phyloP scores from a whole-genome alignment of 2,329 filamentous ascomycete genomes.

The Pseudogymnoascus sp. region DNA sequence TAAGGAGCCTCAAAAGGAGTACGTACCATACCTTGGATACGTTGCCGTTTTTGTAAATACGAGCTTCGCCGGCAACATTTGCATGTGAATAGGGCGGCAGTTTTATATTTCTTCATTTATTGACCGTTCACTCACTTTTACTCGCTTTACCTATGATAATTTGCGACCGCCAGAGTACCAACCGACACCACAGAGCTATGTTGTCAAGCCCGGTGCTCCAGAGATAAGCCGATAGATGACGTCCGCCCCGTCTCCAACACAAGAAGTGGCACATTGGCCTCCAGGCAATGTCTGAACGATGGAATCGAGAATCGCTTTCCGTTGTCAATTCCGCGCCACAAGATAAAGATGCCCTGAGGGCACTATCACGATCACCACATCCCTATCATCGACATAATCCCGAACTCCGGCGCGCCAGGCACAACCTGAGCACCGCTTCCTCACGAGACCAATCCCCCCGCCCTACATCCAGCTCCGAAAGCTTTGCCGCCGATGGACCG shows the following conservation, averaged over 20 bases:
- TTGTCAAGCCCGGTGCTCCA: background rate
- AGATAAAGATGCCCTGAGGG: constrained; percentile 21
- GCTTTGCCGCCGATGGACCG: background rate
- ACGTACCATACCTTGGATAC: constrained; percentile 4
- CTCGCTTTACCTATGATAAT: constrained; percentile 2
- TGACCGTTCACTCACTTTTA: background rate
- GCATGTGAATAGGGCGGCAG: background rate
- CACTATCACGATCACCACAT: constrained; percentile 51
- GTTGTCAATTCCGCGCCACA: constrained; percentile 18
- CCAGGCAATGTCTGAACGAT: constrained; percentile 3
- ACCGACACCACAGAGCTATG: background rate
- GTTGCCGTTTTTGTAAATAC: constrained; percentile 3
- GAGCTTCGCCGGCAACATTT: constrained; percentile 2
- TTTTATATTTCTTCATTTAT: background rate
- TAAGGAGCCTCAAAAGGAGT: constrained; percentile 1
- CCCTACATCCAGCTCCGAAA: constrained; percentile 23
- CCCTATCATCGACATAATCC: constrained; percentile 56
- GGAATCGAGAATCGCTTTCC: constrained; percentile 4
- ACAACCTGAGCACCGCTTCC: constrained; percentile 28
- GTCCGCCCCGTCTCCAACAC: background rate
- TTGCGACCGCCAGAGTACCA: background rate
- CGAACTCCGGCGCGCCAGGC: constrained; percentile 47
- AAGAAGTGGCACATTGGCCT: constrained; percentile 7
- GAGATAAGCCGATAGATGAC: constrained; percentile 7
- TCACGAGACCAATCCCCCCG: constrained; percentile 20